Evolutionary conservation across 192 early-diverging fungal species (phyloP), one percentile per base, ranked within the genome.

Genomic region (Gorgonomyces haynaldii): DNA sequence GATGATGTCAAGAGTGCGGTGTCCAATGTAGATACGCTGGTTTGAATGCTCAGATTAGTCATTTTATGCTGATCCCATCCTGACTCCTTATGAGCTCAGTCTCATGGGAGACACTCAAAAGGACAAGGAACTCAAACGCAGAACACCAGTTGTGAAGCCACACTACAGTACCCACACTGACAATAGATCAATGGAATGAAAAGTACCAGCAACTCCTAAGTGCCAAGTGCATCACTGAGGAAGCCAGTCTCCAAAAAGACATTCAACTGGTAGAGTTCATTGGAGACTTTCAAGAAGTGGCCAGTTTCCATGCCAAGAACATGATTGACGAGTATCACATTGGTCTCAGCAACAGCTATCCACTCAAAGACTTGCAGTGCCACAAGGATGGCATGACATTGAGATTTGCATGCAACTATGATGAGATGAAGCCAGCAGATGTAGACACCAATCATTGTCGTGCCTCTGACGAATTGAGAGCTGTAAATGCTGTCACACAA

Each of bases 251-350:
- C 2, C 59, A 54, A 52, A 60, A 65, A 60, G 73, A 76, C 39
- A 43, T 76, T 29, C 48, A 57, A 36, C 26, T 76, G 24, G 34
- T 61, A 12, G 73, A 76, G 30, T 30, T 72, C 2, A 57, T 72
- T 30, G 73, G 73, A 12, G 37, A 52, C 7, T 76, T 76, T 46
- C 62, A 67, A 39, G 73, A 72, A 47, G 40, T 52, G 4, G 69
- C 73, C 3, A 34, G 46, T 5, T 44, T 53, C 43, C 59, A 58
- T 23, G 69, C 66, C 10, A 48, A 52, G 8, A 43, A 54, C 36
- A 62, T 72, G 45, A 62, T 76, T 17, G 73, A 76, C 27, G 66
- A 69, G 13, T 72, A 66, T 38, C 73, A 76, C 35, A 31, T 72
- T 26, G 22, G 37, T 52, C 23, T 9, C 30, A 13, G 23, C 4